These are phyloP conservation scores for Fusarium protoensiforme DNA, from an alignment of 2,329 filamentous ascomycete genomes.

Conservation along the genomic window DNA sequence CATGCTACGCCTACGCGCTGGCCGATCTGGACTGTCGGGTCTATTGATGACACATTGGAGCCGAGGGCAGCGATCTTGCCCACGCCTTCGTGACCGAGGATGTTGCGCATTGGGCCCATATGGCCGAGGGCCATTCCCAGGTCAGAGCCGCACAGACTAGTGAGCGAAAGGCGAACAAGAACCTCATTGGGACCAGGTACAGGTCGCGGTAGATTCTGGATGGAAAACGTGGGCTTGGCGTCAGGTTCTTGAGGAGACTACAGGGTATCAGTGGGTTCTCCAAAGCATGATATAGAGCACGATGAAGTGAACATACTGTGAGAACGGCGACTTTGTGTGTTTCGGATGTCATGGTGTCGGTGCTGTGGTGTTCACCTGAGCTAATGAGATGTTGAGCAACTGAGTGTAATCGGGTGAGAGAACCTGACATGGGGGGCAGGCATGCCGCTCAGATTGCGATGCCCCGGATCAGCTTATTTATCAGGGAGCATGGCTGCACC, in stretches of 20 bases:
- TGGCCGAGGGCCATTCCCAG: constrained; percentile 51
- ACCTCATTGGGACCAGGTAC: constrained; percentile 38
- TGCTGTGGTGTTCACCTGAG: not conserved
- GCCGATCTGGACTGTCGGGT: constrained; percentile 42
- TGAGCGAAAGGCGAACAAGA: constrained; percentile 49
- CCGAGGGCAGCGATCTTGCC: constrained; percentile 53
- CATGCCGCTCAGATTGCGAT: not conserved
- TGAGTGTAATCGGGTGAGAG: not conserved
- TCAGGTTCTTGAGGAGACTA: constrained; percentile 20
- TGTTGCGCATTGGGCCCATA: constrained; percentile 47
- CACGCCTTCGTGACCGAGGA: constrained; percentile 59
- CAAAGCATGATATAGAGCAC: not conserved
- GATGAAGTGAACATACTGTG: not conserved
- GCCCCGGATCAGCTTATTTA: not conserved
- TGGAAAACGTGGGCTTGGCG: constrained; percentile 16
- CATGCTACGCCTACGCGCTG: constrained; percentile 54
- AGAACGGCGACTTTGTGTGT: constrained; percentile 26
- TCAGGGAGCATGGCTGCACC: not conserved
- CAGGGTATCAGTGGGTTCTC: not conserved
- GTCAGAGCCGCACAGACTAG: constrained; percentile 54
- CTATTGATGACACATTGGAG: constrained; percentile 40
- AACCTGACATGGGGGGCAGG: not conserved
- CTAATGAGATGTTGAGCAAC: not conserved
- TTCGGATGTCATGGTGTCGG: constrained; percentile 1
- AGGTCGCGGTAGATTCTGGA: constrained; percentile 15